Evolutionary conservation across 148 eudicot species (phyloP), one percentile per base, ranked within the genome.

Genomic region (Rhododendron henanense): DNA sequence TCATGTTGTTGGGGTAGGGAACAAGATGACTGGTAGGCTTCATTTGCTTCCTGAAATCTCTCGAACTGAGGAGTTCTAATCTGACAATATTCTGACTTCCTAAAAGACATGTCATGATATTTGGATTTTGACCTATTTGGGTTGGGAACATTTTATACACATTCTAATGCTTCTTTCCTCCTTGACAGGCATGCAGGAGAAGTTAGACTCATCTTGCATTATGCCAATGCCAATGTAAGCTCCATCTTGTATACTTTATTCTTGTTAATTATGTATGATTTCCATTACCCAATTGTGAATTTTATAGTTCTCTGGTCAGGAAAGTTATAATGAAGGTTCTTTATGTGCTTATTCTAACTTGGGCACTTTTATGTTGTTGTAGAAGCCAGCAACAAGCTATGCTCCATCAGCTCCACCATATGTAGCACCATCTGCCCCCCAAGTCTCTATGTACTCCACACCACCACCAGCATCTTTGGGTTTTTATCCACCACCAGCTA

Each of bases 121-220:
- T 15, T 55, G 61, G 5, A 55, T 15, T 18, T 55, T 18, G 21
- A 16, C 21, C 7, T 55, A 55, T 1, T 55, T 16, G 6, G 21
- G 1, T 55, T 55, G 1, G 4, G 61, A 11, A 78, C 25, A 28
- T 4, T 47, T 14, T 78, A 45, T 78, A 47, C 10, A 45, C 21
- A 2, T 80, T 80, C 65, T 31, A 80, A 51, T 80, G 4, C 6
- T 6, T 35, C 57, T 45, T 59, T 78, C 84, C 76, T 31, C 19
- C 76, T 71, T 5, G 9, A 73, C 91, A 96, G 99, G 90, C 90
- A 92, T 90, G 97, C 99, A 50, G 98, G 99, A 86, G 99, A 97
- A 94, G 90, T 97, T 31, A 94, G 94, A 86, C 76, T 96, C 86
- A 95, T 95, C 82, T 89, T 96, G 93, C 96, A 95, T 88, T 96